Percentiles rank a stretch among this genome's conserved stretches.
phyloP scores from a whole-genome alignment of 2,329 filamentous ascomycete species.

The Aspergillus udagawae region DNA sequence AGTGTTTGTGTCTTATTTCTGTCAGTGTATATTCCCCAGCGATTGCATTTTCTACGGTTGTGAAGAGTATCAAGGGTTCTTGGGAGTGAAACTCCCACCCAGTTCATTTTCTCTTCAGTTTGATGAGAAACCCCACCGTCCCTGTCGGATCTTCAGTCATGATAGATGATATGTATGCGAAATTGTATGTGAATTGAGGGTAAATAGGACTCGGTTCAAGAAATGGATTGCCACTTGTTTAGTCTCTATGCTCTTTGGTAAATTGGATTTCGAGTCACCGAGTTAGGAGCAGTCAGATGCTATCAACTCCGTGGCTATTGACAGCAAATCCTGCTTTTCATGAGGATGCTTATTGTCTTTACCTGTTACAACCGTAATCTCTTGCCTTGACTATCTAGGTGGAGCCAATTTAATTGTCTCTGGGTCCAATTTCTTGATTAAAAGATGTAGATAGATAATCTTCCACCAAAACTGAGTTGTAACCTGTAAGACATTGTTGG shows the following conservation, averaged over 20 bases:
- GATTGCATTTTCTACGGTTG: slow-evolving; percentile 1
- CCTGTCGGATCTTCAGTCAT: not conserved
- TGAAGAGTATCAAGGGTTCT: not conserved
- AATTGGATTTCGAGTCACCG: not conserved
- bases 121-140: not conserved
- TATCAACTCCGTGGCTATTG: too few species aligned
- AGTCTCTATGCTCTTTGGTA: not conserved
- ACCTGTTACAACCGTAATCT: not conserved
- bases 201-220: not conserved
- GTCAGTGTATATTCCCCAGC: slow-evolving; percentile 23
- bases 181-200: not conserved
- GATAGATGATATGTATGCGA: not conserved
- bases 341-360: not conserved
- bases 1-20: slow-evolving; percentile 1
- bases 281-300: not conserved
- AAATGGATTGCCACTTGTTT: not conserved
- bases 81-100: not conserved
- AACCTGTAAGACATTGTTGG: not conserved
- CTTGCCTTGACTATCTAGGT: not conserved
- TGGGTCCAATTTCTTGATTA: not conserved
- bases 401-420: not conserved
- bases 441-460: not conserved
- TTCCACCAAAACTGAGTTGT: not conserved
- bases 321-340: not conserved
- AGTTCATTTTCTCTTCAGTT: not conserved